Percentiles rank a stretch among this genome's conserved stretches.
These are phyloP conservation scores for Galerina marginata DNA, from an alignment of 768 basidiomycete genomes.

Conservation along the genomic window DNA sequence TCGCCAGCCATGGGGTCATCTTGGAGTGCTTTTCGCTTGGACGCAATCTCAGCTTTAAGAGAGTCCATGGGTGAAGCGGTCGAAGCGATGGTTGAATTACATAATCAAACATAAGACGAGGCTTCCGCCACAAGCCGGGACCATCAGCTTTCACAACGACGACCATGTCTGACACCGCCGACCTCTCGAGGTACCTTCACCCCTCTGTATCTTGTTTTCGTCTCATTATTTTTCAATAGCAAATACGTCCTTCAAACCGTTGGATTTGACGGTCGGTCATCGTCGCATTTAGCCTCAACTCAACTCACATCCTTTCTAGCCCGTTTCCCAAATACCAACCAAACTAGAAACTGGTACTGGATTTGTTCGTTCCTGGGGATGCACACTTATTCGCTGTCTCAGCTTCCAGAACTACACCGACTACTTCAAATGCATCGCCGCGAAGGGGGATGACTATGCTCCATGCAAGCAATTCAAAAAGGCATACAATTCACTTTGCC, in stretches of 20 bases:
- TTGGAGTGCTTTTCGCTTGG: conserved; percentile 81
- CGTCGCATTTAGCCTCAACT: not conserved
- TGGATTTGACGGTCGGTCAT: conserved; percentile 81
- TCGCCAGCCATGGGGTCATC: conserved; percentile 41
- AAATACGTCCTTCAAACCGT: conserved; percentile 93
- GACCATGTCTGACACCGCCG: conserved; percentile 65
- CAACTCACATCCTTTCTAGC: conserved; percentile 48
- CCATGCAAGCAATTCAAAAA: conserved; percentile 99
- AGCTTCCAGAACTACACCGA: conserved; percentile 98
- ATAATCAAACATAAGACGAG: conserved; percentile 35
- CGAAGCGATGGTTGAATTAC: conserved; percentile 31
- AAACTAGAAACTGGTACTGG: conserved; percentile 91
- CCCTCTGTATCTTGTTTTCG: not conserved
- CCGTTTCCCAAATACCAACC: conserved; percentile 90
- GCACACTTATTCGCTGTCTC: conserved; percentile 7
- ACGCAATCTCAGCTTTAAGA: conserved; percentile 86
- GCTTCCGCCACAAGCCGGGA: conserved; percentile 49
- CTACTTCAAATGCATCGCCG: conserved; percentile 96
- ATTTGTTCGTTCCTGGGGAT: not conserved
- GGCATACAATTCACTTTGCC: conserved; percentile 96
- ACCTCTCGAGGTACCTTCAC: conserved; percentile 56
- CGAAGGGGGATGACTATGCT: conserved; percentile 97
- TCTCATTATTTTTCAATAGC: conserved; percentile 42
- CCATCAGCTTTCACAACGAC: conserved; percentile 33
- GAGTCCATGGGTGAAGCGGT: conserved; percentile 70